These are phyloP conservation scores for Cicer bijugum DNA, from an alignment of 306 rosid genomes.

Conservation along the genomic window DNA sequence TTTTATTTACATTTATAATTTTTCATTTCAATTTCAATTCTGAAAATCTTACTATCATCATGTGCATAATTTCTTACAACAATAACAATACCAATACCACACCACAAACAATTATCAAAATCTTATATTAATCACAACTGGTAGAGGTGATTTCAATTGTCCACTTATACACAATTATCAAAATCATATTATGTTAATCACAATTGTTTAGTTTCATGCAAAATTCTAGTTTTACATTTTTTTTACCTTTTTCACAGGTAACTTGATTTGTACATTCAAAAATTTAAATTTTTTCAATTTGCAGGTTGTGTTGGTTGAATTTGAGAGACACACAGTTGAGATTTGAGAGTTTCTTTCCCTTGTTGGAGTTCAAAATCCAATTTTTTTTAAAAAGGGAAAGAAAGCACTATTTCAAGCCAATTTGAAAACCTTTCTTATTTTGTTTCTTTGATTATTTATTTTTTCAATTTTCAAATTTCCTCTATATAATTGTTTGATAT, in stretches of 20 bases:
- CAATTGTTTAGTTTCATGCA: not conserved
- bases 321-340: conserved; percentile 45
- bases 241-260: not conserved
- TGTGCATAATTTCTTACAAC: no score
- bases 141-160: conserved; percentile 42
- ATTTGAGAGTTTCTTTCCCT: conserved; percentile 69
- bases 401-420: conserved; percentile 45
- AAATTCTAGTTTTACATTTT: not conserved
- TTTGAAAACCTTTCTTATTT: conserved; percentile 2
- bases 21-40: not conserved
- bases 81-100: no score
- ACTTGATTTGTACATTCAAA: not conserved
- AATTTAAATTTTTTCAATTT: conserved; percentile 34
- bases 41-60: no score
- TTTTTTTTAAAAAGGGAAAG: conserved; percentile 61
- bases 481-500: not conserved
- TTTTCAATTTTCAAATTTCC: not conserved
- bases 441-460: not conserved
- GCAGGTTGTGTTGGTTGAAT: conserved; percentile 53
- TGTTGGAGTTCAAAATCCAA: conserved; percentile 42
- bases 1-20: no score
- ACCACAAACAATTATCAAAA: no score
- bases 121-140: not conserved
- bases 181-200: not conserved
- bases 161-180: conserved; percentile 1